Base-by-base conservation (phyloP, 2,329 filamentous ascomycete species). In the Colletotrichum sp. region DNA sequence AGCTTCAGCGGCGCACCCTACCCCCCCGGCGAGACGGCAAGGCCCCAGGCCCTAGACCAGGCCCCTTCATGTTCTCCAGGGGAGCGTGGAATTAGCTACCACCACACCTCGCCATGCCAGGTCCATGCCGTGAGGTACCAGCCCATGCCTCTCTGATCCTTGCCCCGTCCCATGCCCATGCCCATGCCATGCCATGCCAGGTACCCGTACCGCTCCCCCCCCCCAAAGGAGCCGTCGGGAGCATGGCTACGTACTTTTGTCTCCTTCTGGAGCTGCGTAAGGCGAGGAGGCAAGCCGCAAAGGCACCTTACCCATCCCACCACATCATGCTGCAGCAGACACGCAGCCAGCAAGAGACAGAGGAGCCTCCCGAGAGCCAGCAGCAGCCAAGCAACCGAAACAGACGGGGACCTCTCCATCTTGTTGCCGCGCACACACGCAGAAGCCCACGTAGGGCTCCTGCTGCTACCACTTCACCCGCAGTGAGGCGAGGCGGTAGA, bases 111-210 rank as follows among this genome's bases (percentile, higher is more conserved):
- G 28, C 65, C 66, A 69, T 60, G 39, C 68, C 57, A 52, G 68
- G 59, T 30, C 36, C 67, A 69, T 69, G 67, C 67, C 34, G 36
- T 32, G 52, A 72, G 55, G 68, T 73, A 55, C 65, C 64, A 62
- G 71, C n/a, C 62, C 55, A 70, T 67, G 71, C 62, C 44, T 67
- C 67, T 65, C 65, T 65, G n/a, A 64, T 64, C 69, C 69, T 71
- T 71, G 59, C 69, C 66, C 71, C 64, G 49, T 69, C 66, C 69
- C 73, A 76, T 69, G 71, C 69, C 72, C 30, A 65, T 66, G 66
- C 71, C 72, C 30, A 65, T 66, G 66, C 71, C 66, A 74, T 65
- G 59, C 69, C 28, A 71, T 76, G 73, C 64, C 73, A 76, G 73
- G 73, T 76, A 76, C 73, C 73, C 73, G 73, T 73, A 60, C 63